Percentiles rank a stretch among this genome's conserved stretches.
Evolutionary conservation across 1,284 basidiomycete genomes (phyloP).

Genomic region (Rhodofomes roseus): DNA sequence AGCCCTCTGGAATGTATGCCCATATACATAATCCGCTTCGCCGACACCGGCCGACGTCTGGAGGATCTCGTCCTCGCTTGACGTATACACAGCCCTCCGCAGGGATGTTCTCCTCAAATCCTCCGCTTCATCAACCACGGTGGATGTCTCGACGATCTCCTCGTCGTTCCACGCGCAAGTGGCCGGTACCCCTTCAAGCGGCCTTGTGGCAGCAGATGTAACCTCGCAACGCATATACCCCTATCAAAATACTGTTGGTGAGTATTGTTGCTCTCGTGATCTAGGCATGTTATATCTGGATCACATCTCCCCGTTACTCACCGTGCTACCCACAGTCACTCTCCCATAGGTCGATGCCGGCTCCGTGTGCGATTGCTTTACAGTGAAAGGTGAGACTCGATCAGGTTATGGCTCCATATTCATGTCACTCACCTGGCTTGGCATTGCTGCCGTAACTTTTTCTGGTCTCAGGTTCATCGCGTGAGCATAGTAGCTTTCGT

Average conservation of each 20-base stretch:
- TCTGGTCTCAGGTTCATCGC: background rate
- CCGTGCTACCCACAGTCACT: too few relatives aligned
- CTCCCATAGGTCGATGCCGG: too few relatives aligned
- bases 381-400: background rate
- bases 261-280: too few relatives aligned
- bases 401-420: background rate
- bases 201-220: background rate
- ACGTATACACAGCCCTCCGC: background rate
- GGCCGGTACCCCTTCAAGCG: background rate
- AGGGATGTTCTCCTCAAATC: background rate
- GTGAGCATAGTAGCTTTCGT: background rate
- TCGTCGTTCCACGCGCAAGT: background rate
- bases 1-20: background rate
- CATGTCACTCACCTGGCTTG: background rate
- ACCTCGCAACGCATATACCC: too few relatives aligned
- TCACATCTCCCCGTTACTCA: too few relatives aligned
- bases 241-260: too few relatives aligned
- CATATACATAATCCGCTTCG: background rate
- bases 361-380: background rate
- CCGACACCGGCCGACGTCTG: background rate
- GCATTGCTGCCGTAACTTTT: background rate
- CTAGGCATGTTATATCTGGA: too few relatives aligned
- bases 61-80: background rate
- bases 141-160: background rate
- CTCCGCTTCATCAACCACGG: background rate